Percentiles rank a stretch among this genome's conserved stretches.
Conservation (phyloP, 306 rosid genomes). For the Sophora flavescens region DNA sequence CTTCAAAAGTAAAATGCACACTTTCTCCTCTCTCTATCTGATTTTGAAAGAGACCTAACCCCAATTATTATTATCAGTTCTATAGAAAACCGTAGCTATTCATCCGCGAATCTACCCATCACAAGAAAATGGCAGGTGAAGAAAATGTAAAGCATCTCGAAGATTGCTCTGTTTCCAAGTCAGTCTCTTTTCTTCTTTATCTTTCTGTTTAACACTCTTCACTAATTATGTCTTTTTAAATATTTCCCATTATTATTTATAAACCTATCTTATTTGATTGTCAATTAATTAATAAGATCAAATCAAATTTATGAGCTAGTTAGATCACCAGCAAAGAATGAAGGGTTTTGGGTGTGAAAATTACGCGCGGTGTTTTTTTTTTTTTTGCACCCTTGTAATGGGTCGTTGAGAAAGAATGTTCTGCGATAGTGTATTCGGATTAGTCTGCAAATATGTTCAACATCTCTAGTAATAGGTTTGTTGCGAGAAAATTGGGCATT, state of each 20-base stretch:
- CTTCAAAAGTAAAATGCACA: not conserved
- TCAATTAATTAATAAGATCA: not conserved
- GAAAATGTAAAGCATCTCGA: conserved; percentile 83
- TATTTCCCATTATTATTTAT: conserved; percentile 12
- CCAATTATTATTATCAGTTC: not conserved
- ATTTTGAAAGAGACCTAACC: not conserved
- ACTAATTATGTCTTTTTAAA: not conserved
- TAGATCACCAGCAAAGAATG: not conserved
- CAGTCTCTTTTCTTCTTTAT: conserved; percentile 36
- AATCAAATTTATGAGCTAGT: not conserved
- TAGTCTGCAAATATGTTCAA: not conserved
- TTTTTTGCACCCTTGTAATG: conserved; percentile 17
- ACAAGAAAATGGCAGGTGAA: conserved; percentile 64
- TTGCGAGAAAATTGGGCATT: not conserved
- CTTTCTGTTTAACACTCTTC: not conserved
- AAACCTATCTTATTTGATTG: conserved; percentile 6
- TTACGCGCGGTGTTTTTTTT: no score
- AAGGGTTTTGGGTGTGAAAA: not conserved
- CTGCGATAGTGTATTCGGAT: conserved; percentile 2
- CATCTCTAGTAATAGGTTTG: conserved; percentile 8
- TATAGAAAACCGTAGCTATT: not conserved
- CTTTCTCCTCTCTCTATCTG: not conserved
- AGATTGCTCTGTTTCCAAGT: conserved; percentile 94
- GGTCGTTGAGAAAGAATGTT: not conserved
- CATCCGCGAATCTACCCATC: not conserved